Base-by-base conservation (phyloP, 2,329 filamentous ascomycete genomes). In the Pseudocercospora pini-densiflorae region DNA sequence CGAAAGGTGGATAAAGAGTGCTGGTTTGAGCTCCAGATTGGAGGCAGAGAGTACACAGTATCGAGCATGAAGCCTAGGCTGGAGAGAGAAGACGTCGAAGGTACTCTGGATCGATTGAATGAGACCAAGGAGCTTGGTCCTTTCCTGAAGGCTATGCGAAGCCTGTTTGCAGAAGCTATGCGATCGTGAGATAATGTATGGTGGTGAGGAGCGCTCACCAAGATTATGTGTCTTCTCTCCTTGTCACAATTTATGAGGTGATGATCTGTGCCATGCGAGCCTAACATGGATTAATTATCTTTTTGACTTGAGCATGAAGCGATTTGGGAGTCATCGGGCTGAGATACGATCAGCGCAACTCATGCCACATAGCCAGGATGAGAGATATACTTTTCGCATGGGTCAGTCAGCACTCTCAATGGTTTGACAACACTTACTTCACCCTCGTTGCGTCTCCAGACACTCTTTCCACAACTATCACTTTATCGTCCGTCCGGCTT, bases 11-110 rank as follows among this genome's bases (percentile, higher is more conserved):
- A 94, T 73, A 86, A 89, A 66, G 94, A 98, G 81, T 93, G 92
- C 14, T 96, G 92, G 89, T 98, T 99, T 77, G 94, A 98, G 82
- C 83, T 99, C 64, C 89, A 91, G 72, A 97, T 92, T 54, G 88
- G 89, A 40, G 88, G 88, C 70, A 85, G 92, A 67, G 94, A 97
- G 74, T 98, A 97, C 79, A 91, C 92, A 70, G 90, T 98, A 43
- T 86, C 89, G 66, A 90, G 92, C 72, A 91, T 90, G 74, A 86
- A 91, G 76, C 95, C 95, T 12, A 94, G 93, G 81, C 82, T 97
- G 69, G 92, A 96, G 76, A 83, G 86, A 68, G 92, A 93, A 69
- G 90, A 89, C 72, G 87, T 95, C 51, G 92, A 95, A 62, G 85
- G 86, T 77, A 89, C 95, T 57, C 79, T 94, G 63, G 92, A 96